Conservation (phyloP, 192 early-diverging fungal species). For the Coemansia sp. region DNA sequence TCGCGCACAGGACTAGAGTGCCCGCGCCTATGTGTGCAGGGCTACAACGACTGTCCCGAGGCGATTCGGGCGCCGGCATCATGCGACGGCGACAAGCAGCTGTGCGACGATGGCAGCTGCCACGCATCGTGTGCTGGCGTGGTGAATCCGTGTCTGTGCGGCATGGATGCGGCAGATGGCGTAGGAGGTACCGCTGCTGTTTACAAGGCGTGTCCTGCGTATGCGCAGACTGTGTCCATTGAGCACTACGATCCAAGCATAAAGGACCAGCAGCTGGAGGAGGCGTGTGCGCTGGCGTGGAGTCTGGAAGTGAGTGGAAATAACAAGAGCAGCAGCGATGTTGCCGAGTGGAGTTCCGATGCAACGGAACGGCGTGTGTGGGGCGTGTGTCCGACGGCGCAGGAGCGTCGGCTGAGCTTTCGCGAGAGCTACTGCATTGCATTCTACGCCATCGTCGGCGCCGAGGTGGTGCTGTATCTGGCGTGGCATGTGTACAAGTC, state of each 20-base stretch:
- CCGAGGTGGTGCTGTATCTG: constrained; percentile 49
- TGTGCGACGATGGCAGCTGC: constrained; percentile 63
- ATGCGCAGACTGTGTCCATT: constrained; percentile 48
- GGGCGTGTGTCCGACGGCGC: constrained; percentile 55
- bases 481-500: constrained; percentile 61
- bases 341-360: constrained; percentile 20
- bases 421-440: constrained; percentile 59
- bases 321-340: constrained; percentile 19
- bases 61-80: constrained; percentile 36
- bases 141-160: constrained; percentile 59
- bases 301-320: constrained; percentile 9
- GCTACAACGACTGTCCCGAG: constrained; percentile 53
- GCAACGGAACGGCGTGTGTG: constrained; percentile 31
- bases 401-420: constrained; percentile 52
- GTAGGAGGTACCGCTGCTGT: not conserved
- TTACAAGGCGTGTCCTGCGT: constrained; percentile 57
- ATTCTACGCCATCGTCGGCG: constrained; percentile 55
- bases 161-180: constrained; percentile 15
- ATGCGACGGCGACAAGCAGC: constrained; percentile 33
- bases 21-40: constrained; percentile 58
- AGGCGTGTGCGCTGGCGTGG: constrained; percentile 31
- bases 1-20: constrained; percentile 52
- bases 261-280: constrained; percentile 43
- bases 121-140: constrained; percentile 45
- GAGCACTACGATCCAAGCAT: constrained; percentile 54